phyloP scores from a whole-genome alignment of 345 rosid species.

The Euclidium syriacum region DNA sequence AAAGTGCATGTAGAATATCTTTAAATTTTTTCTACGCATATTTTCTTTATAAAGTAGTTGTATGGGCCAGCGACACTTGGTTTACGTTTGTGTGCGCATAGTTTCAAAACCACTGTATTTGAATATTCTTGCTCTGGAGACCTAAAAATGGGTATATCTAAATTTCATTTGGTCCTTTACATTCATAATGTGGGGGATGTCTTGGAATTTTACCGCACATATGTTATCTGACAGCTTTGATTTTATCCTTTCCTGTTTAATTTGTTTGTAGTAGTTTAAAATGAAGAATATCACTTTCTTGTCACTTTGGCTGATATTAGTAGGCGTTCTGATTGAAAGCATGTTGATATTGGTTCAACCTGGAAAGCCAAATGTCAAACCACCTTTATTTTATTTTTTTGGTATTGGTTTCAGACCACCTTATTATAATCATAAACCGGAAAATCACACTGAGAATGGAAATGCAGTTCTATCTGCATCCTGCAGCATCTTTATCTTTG shows the following conservation, averaged over 20 bases:
- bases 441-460: background rate
- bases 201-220: background rate
- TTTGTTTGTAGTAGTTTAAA: background rate
- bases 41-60: background rate
- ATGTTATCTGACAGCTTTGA: background rate
- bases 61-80: background rate
- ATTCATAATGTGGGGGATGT: background rate
- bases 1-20: background rate
- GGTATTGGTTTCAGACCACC: no score
- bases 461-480: background rate
- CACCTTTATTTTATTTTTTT: no score
- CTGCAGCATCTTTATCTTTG: background rate
- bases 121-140: background rate
- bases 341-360: conserved; percentile 9
- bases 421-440: background rate
- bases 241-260: background rate
- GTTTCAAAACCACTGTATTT: background rate
- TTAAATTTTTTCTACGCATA: background rate
- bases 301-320: background rate
- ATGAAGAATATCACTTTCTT: conserved; percentile 5
- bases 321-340: background rate
- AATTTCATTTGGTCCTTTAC: background rate
- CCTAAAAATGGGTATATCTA: background rate
- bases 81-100: background rate
- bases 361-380: conserved; percentile 6